Percentiles rank a stretch among this genome's conserved stretches.
Evolutionary conservation across 108 stramenopile species (phyloP).

Genomic region (Cyclotella atomus): DNA sequence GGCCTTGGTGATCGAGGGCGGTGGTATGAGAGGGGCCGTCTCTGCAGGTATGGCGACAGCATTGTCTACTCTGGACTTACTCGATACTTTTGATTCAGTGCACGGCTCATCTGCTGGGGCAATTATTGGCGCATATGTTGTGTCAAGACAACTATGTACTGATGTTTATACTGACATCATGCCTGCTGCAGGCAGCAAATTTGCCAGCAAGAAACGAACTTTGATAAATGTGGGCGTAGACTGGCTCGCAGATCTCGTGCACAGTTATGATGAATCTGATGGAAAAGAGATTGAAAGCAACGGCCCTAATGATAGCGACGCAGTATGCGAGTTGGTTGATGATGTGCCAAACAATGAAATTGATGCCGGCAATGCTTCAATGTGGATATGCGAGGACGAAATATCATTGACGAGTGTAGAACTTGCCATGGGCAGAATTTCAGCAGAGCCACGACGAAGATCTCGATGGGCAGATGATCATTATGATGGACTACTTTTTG

Average conservation of each 20-base stretch:
- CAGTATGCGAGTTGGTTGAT: constrained; percentile 7
- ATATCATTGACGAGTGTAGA: constrained; percentile 27
- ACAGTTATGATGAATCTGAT: not conserved
- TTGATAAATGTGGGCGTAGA: constrained; percentile 48
- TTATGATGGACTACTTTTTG: constrained; percentile 38
- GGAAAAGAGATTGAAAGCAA: not conserved
- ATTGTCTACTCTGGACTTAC: constrained; percentile 47
- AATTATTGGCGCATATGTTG: constrained; percentile 57
- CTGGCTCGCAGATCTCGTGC: constrained; percentile 38
- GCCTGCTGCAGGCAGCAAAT: constrained; percentile 45
- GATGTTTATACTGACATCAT: constrained; percentile 59
- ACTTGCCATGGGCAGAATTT: constrained; percentile 34
- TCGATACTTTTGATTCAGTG: constrained; percentile 55
- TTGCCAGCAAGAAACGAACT: constrained; percentile 43
- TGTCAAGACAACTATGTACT: constrained; percentile 51
- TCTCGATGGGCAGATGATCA: constrained; percentile 34
- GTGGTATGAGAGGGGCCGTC: constrained; percentile 63
- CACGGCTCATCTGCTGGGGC: constrained; percentile 54
- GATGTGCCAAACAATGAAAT: constrained; percentile 6
- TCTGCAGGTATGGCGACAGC: constrained; percentile 61
- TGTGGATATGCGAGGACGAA: constrained; percentile 39
- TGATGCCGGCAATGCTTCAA: constrained; percentile 18
- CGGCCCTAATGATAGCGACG: constrained; percentile 11
- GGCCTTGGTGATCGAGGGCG: constrained; percentile 57
- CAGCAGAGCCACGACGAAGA: not conserved